Percentiles rank a stretch among this genome's conserved stretches.
phyloP scores from a whole-genome alignment of 2,329 filamentous ascomycete species.

The Capronia americana region DNA sequence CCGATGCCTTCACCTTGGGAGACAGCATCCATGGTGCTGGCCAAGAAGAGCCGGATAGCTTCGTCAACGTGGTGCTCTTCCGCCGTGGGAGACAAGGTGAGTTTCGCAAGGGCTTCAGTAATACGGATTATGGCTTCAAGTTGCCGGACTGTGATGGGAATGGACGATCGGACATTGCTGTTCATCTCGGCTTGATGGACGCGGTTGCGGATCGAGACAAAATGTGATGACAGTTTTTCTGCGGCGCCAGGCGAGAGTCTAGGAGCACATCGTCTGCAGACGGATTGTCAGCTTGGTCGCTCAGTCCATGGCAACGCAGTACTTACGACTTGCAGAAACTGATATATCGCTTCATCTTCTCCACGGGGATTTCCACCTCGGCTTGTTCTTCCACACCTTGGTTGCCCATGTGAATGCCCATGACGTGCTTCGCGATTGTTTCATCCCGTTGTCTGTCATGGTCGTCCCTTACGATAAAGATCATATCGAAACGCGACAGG shows the following conservation, averaged over 20 bases:
- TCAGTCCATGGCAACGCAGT: not conserved
- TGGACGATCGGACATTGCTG: slow-evolving; percentile 86
- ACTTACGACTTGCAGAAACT: slow-evolving; percentile 93
- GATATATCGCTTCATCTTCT: slow-evolving; percentile 97
- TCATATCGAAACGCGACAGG: slow-evolving; percentile 98
- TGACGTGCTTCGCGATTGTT: slow-evolving; percentile 93
- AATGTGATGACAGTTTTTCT: slow-evolving; percentile 95
- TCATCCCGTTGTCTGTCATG: slow-evolving; percentile 90
- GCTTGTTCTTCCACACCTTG: slow-evolving; percentile 79
- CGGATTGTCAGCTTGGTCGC: slow-evolving; percentile 10
- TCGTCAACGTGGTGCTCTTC: slow-evolving; percentile 94
- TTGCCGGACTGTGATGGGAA: slow-evolving; percentile 96
- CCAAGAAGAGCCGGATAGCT: slow-evolving; percentile 94
- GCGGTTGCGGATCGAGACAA: slow-evolving; percentile 93
- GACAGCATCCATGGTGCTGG: slow-evolving; percentile 96
- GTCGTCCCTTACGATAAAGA: slow-evolving; percentile 97
- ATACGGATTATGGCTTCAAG: slow-evolving; percentile 97
- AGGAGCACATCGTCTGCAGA: slow-evolving; percentile 80
- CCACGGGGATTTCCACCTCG: slow-evolving; percentile 88
- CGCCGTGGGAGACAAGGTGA: slow-evolving; percentile 83
- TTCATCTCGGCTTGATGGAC: slow-evolving; percentile 90
- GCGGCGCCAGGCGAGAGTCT: slow-evolving; percentile 88
- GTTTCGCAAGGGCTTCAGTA: slow-evolving; percentile 91
- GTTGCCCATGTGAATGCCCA: slow-evolving; percentile 94
- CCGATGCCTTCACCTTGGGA: slow-evolving; percentile 79